phyloP scores from a whole-genome alignment of 2,329 filamentous ascomycete genomes.

The Colletotrichum scovillei region DNA sequence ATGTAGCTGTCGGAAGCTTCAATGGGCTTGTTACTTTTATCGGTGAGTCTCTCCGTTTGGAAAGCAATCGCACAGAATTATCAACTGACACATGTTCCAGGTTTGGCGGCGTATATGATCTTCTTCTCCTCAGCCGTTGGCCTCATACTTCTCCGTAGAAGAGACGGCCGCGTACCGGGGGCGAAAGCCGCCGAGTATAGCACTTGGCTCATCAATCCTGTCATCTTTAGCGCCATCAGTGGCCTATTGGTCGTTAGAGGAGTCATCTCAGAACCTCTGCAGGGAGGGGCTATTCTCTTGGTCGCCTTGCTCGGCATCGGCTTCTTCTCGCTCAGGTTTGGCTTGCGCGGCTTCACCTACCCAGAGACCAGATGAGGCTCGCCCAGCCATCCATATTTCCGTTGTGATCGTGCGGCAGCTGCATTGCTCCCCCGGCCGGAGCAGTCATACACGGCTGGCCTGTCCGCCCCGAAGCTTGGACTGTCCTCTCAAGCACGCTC shows the following conservation, averaged over 20 bases:
- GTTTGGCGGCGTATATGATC: conserved; percentile 41
- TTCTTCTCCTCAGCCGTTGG: conserved; percentile 41
- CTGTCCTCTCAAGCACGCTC: not conserved
- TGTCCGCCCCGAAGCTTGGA: not conserved
- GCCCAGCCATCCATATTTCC: not conserved
- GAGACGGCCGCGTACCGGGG: conserved; percentile 34
- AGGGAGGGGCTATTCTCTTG: conserved; percentile 42
- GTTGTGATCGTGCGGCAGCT: conserved; percentile 5
- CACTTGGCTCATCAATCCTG: conserved; percentile 41
- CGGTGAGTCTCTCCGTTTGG: conserved; percentile 5
- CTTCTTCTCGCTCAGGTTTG: conserved; percentile 39
- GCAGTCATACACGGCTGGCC: not conserved
- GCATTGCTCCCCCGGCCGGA: not conserved
- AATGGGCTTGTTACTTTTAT: conserved; percentile 43
- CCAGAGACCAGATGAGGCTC: conserved; percentile 8
- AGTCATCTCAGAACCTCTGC: conserved; percentile 41
- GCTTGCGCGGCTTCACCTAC: conserved; percentile 37
- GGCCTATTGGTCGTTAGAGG: conserved; percentile 43
- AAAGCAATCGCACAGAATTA: not conserved
- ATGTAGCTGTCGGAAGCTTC: conserved; percentile 41
- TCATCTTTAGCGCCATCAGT: conserved; percentile 42
- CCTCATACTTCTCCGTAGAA: conserved; percentile 40
- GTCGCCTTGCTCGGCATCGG: conserved; percentile 42
- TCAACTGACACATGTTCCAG: conserved; percentile 19
- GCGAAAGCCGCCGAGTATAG: conserved; percentile 35